phyloP scores from a whole-genome alignment of 139 green algal species.

The Mesotaenium endlicherianum region DNA sequence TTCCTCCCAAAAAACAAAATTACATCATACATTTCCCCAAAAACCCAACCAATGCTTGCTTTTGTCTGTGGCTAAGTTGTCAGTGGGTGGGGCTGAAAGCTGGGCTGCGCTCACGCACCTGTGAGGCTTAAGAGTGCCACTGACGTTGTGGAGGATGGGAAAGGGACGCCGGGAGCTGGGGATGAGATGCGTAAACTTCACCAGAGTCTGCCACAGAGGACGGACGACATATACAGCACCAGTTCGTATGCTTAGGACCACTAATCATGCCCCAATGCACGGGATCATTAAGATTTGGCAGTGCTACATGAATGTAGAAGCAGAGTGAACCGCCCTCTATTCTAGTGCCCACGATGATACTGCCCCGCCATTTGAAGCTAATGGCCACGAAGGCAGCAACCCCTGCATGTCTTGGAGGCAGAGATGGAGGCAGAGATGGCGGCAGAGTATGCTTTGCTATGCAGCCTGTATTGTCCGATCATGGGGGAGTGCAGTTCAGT shows the following conservation, averaged over 20 bases:
- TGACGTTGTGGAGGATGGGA: constrained; percentile 56
- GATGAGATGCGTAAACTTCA: constrained; percentile 3
- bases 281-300: too few relatives aligned
- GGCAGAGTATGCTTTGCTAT: neutral
- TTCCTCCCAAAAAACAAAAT: neutral
- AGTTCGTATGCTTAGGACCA: too few relatives aligned
- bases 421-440: neutral
- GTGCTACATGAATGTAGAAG: too few relatives aligned
- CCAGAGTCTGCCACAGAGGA: too few relatives aligned
- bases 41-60: neutral
- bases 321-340: neutral
- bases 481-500: neutral
- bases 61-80: neutral
- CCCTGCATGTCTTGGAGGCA: neutral
- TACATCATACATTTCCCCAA: neutral
- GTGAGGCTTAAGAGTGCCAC: constrained; percentile 54
- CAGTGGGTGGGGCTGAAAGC: neutral
- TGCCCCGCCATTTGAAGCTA: neutral
- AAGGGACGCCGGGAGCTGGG: neutral
- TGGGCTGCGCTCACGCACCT: neutral
- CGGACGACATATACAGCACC: too few relatives aligned
- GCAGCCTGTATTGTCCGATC: neutral
- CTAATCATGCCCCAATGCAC: too few relatives aligned
- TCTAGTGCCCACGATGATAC: neutral
- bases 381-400: neutral